These are phyloP conservation scores for Puccinia coronata DNA, from an alignment of 1,284 basidiomycete species.

Conservation along the genomic window DNA sequence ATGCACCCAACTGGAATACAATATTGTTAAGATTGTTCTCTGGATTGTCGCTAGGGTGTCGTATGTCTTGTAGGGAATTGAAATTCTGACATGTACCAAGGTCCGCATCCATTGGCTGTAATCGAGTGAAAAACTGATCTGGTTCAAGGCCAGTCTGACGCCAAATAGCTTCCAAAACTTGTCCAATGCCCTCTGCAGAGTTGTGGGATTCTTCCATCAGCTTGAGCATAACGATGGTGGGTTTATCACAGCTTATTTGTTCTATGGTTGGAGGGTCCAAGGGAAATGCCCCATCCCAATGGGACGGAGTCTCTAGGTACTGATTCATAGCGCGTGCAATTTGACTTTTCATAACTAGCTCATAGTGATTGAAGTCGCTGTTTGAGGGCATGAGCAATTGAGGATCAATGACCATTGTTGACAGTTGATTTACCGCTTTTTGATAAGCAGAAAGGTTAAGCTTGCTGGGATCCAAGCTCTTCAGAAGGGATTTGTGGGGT, in stretches of 20 bases:
- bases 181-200: not conserved
- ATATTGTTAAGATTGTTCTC: not conserved
- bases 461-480: too few relatives aligned
- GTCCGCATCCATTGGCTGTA: not conserved
- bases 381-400: too few relatives aligned
- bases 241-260: not conserved
- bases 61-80: not conserved
- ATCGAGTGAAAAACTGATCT: not conserved
- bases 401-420: too few relatives aligned
- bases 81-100: not conserved
- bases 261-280: too few relatives aligned
- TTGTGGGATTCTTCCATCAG: not conserved
- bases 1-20: not conserved
- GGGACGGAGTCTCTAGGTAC: too few relatives aligned
- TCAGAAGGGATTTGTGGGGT: too few relatives aligned
- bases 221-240: not conserved
- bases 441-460: too few relatives aligned
- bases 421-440: too few relatives aligned
- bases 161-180: not conserved
- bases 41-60: not conserved
- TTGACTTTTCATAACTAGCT: too few relatives aligned
- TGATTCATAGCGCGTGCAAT: too few relatives aligned
- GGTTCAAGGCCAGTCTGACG: not conserved
- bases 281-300: too few relatives aligned
- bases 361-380: too few relatives aligned